Percentiles rank a stretch among this genome's conserved stretches.
Conservation (phyloP, 1,139 yeast genomes). For the Scheffersomyces quercinus region DNA sequence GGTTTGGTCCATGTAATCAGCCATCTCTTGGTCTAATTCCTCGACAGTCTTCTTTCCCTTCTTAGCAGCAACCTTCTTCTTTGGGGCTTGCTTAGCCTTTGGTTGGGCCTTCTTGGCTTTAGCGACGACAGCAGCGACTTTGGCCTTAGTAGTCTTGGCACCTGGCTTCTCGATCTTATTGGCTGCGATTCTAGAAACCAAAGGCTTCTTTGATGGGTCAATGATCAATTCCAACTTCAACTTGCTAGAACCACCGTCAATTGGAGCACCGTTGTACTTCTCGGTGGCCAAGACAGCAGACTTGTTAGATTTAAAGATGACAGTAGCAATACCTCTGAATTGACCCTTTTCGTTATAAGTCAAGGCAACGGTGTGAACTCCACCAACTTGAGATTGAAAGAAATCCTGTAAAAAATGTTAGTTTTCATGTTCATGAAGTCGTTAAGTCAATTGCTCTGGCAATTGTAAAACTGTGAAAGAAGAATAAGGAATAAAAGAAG, state of each 20-base stretch:
- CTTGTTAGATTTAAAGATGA: conserved; percentile 67
- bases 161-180: conserved; percentile 30
- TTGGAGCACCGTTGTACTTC: conserved; percentile 88
- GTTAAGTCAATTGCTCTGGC: conserved; percentile 3
- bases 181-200: conserved; percentile 69
- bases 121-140: conserved; percentile 12
- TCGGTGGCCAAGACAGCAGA: conserved; percentile 74
- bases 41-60: conserved; percentile 78
- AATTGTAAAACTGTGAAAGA: conserved; percentile 7
- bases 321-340: conserved; percentile 89
- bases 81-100: conserved; percentile 16
- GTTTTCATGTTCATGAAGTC: conserved; percentile 11
- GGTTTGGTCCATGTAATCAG: conserved; percentile 63
- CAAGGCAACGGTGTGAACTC: conserved; percentile 69
- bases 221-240: conserved; percentile 83
- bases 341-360: conserved; percentile 86
- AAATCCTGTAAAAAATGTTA: conserved; percentile 64
- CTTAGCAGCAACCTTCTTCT: conserved; percentile 33
- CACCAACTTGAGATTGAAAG: conserved; percentile 85
- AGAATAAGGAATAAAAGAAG: conserved; percentile 2
- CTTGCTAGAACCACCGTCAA: conserved; percentile 80
- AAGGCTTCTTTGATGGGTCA: conserved; percentile 81
- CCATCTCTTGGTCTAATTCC: conserved; percentile 92
- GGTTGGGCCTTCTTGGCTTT: conserved; percentile 28
- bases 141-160: conserved; percentile 20